Evolutionary conservation across 768 basidiomycete genomes (phyloP), one percentile per base, ranked within the genome.

Genomic region (Auriscalpium orientale): DNA sequence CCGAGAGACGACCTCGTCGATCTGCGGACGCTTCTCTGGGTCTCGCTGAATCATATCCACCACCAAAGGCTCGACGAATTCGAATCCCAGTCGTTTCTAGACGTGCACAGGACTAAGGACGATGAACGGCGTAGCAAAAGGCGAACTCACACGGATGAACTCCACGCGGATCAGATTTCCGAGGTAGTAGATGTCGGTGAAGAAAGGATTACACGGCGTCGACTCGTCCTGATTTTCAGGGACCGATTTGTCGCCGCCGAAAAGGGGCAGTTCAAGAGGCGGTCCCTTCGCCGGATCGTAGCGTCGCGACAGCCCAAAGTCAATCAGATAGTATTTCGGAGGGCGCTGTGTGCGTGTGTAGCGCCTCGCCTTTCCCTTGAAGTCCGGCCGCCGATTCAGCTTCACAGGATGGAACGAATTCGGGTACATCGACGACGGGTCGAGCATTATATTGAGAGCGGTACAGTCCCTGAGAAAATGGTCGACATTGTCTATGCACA

Each of bases 21-120:
- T 28, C 10, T 7, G 68, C 0, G 73, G 74, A 11, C 73, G 68
- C 47, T 68, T 65, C 10, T 53, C 38, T 0, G 69, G 70, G 46
- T 74, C 68, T 0, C 62, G 58, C 49, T 72, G 69, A 2, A 67
- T 59, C 74, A 76, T 75, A 28, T 72, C 70, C 0, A 49, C 53
- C 15, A 65, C 56, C 15, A 64, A 49, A 21, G 35, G 16, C 20
- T 47, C 2, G 20, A 59, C 33, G 35, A 53, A 56, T 9, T 49
- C 50, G 34, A 59, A 46, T 2, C 57, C 57, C 10, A n/a, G 1
- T 11, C 34, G 46, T 33, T 40, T 51, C 49, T 55, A 18, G 22
- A 28, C 22, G 22, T 28, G 22, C 5, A 28, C 22, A 28, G 22
- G 22, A 5, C 22, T 28, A 28, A 28, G 22, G 22, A 28, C 28